Evolutionary conservation across 495 filamentous ascomycete genomes (phyloP).

Genomic region (Choiromyces venosus): DNA sequence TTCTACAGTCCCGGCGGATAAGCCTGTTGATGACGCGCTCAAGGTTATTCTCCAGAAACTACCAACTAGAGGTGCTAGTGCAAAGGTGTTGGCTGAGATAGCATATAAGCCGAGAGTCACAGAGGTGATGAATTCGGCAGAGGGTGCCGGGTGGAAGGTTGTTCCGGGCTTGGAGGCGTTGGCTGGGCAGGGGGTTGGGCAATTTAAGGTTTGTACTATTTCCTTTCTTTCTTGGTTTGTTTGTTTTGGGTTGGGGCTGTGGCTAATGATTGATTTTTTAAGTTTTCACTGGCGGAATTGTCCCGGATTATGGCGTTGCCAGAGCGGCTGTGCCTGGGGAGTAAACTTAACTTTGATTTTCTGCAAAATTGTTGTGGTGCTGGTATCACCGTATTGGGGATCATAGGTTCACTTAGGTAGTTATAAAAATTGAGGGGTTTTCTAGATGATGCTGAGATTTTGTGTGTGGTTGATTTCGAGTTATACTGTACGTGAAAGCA

Average conservation of each 20-base stretch:
- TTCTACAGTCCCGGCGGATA: conserved; percentile 85
- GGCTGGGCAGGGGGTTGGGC: conserved; percentile 58
- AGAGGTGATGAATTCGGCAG: conserved; percentile 75
- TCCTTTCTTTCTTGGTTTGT: too few relatives aligned
- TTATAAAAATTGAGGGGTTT: not conserved
- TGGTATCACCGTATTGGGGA: not conserved
- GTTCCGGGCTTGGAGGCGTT: conserved; percentile 86
- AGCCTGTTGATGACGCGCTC: conserved; percentile 69
- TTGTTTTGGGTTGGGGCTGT: not conserved
- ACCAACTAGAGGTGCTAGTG: conserved; percentile 53
- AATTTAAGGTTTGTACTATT: conserved; percentile 37
- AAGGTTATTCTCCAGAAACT: conserved; percentile 59
- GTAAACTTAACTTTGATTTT: not conserved
- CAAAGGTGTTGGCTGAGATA: conserved; percentile 79
- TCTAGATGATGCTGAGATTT: not conserved
- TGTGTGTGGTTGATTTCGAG: not conserved
- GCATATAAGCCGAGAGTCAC: conserved; percentile 86
- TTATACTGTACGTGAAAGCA: not conserved
- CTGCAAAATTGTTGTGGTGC: not conserved
- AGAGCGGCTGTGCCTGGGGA: conserved; percentile 33
- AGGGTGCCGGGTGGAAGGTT: conserved; percentile 74
- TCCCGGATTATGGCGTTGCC: conserved; percentile 33
- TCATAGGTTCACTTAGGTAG: not conserved
- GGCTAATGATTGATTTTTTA: conserved; percentile 7
- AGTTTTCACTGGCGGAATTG: conserved; percentile 39